Percentiles rank a stretch among this genome's conserved stretches.
phyloP scores from a whole-genome alignment of 306 rosid species.

The Castanea crenata region DNA sequence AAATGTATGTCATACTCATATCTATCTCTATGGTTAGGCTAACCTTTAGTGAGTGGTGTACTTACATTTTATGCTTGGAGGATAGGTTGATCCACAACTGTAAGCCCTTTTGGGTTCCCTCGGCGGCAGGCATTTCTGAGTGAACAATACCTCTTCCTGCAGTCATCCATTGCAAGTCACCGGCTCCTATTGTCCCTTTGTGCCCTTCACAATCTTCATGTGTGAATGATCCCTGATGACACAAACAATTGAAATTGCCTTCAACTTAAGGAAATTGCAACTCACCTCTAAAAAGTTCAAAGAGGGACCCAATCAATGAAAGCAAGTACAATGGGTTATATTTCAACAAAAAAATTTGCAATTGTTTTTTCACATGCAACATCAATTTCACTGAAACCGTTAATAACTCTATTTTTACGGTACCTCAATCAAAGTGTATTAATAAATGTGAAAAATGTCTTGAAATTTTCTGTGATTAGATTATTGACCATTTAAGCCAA shows the following conservation, averaged over 20 bases:
- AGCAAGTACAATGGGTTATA: no score
- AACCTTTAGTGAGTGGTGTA: not conserved
- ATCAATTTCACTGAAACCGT: no score
- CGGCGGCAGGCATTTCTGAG: slow-evolving; percentile 90
- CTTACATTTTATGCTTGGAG: slow-evolving; percentile 73
- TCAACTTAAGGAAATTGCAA: slow-evolving; percentile 3
- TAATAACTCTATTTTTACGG: no score
- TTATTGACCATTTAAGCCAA: slow-evolving; percentile 6
- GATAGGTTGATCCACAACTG: slow-evolving; percentile 94
- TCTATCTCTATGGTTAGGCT: not conserved
- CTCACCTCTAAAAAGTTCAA: not conserved
- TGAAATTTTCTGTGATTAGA: no score
- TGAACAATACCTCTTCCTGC: slow-evolving; percentile 97
- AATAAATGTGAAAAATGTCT: no score
- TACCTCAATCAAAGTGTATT: no score
- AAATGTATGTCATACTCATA: slow-evolving; percentile 25
- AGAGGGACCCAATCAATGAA: not conserved
- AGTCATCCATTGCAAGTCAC: slow-evolving; percentile 99
- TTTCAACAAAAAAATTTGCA: no score
- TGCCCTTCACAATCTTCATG: slow-evolving; percentile 99
- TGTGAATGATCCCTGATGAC: slow-evolving; percentile 63
- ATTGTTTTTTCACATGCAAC: no score
- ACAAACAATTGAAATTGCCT: slow-evolving; percentile 9
- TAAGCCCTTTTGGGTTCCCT: slow-evolving; percentile 84
- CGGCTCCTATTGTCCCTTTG: slow-evolving; percentile 81